Percentiles rank a stretch among this genome's conserved stretches.
Evolutionary conservation across 306 rosid species (phyloP).

Genomic region (Lupinus albus): DNA sequence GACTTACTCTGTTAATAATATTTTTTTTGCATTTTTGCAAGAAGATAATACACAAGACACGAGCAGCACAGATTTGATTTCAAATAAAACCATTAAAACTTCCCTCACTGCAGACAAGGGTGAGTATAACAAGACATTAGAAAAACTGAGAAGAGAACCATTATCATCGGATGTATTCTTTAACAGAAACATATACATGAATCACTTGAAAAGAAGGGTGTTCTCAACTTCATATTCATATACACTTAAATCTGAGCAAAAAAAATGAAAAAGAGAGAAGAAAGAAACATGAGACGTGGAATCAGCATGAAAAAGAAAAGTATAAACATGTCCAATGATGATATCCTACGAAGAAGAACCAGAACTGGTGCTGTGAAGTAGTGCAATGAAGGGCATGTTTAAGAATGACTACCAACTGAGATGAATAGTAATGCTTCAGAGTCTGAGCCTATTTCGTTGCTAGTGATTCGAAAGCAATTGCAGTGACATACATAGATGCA

Average conservation of each 20-base stretch:
- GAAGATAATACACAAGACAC: no score
- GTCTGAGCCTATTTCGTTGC: conserved; percentile 39
- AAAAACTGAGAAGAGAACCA: not conserved
- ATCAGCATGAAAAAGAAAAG: conserved; percentile 37
- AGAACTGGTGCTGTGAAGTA: conserved; percentile 25
- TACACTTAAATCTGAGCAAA: conserved; percentile 61
- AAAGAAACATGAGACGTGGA: conserved; percentile 25
- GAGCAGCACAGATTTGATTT: no score
- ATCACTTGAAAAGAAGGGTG: conserved; percentile 46
- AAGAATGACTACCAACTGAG: conserved; percentile 33
- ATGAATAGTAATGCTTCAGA: conserved; percentile 38
- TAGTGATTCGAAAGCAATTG: conserved; percentile 37
- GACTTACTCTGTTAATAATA: no score
- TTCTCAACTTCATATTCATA: conserved; percentile 59
- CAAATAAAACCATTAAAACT: no score
- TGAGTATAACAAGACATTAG: not conserved
- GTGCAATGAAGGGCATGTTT: conserved; percentile 17
- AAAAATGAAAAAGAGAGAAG: conserved; percentile 5
- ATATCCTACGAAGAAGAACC: conserved; percentile 37
- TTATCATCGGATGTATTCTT: conserved; percentile 36
- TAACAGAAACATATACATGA: conserved; percentile 54
- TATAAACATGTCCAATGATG: conserved; percentile 40
- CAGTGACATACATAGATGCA: conserved; percentile 40
- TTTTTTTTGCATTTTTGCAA: no score
- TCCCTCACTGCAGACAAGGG: no score